Evolutionary conservation across 2,329 filamentous ascomycete genomes (phyloP).

Genomic region (Alternaria rosae): DNA sequence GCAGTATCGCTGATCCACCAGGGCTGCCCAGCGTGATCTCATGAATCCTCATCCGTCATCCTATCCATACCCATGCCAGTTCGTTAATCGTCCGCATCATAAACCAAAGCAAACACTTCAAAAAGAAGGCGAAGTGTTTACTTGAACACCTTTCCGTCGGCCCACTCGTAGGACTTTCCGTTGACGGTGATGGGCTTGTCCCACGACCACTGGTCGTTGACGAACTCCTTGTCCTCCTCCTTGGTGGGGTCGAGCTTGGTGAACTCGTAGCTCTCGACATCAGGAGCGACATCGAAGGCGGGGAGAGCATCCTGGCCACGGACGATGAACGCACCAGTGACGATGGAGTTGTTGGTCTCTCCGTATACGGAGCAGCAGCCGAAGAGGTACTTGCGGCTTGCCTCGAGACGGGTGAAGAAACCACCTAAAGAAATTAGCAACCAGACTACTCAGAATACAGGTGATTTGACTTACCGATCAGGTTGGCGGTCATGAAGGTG

Average conservation of each 20-base stretch:
- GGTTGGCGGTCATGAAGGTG: constrained; percentile 98
- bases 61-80: constrained; percentile 39
- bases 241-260: constrained; percentile 93
- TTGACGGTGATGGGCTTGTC: constrained; percentile 81
- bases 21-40: constrained; percentile 32
- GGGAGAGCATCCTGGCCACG: constrained; percentile 86
- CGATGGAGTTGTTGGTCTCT: constrained; percentile 84
- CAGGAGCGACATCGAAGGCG: constrained; percentile 95
- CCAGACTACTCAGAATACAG: background rate
- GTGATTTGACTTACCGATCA: constrained; percentile 71
- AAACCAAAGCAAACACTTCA: constrained; percentile 29
- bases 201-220: constrained; percentile 90
- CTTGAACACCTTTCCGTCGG: constrained; percentile 98
- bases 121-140: constrained; percentile 61
- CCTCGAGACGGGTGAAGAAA: constrained; percentile 97
- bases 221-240: constrained; percentile 81
- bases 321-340: constrained; percentile 92
- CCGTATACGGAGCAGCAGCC: constrained; percentile 90
- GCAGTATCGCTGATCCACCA: constrained; percentile 38
- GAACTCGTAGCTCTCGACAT: constrained; percentile 96
- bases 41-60: constrained; percentile 34
- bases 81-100: constrained; percentile 48
- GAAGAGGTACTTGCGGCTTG: constrained; percentile 97
- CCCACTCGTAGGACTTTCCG: constrained; percentile 89
- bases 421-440: constrained; percentile 63